phyloP scores from a whole-genome alignment of 805 yeast genomes.

The Metschnikowia vanudenii region DNA sequence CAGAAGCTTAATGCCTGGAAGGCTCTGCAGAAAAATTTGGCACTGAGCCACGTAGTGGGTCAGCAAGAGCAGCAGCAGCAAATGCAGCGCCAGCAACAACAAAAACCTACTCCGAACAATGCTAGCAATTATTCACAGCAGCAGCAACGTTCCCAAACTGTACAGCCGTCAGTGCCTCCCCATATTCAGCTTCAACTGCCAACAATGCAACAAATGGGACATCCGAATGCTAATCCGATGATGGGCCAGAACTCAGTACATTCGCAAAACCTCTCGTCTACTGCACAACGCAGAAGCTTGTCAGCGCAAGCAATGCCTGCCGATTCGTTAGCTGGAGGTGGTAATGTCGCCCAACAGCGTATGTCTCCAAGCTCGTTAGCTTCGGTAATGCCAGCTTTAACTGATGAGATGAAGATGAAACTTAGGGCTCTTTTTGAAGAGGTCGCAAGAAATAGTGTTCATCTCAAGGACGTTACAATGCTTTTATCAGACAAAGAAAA shows the following conservation, averaged over 20 bases:
- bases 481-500: conserved; percentile 64
- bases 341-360: conserved; percentile 2
- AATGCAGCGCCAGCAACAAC: conserved; percentile 14
- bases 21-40: conserved; percentile 25
- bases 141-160: conserved; percentile 11
- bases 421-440: conserved; percentile 67
- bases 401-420: conserved; percentile 62
- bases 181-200: conserved; percentile 15
- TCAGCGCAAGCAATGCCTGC: conserved; percentile 3
- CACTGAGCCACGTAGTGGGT: background rate
- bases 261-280: background rate
- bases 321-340: background rate
- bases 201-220: conserved; percentile 12
- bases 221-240: conserved; percentile 3
- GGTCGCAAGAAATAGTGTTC: conserved; percentile 63
- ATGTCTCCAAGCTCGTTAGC: conserved; percentile 6
- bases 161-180: conserved; percentile 5
- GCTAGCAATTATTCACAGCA: conserved; percentile 9
- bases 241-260: conserved; percentile 1
- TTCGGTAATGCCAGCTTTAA: conserved; percentile 33
- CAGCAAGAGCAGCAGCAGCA: conserved; percentile 12
- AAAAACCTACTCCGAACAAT: conserved; percentile 5
- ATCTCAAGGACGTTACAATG: conserved; percentile 63
- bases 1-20: conserved; percentile 33
- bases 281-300: conserved; percentile 4